A percentile compares a stretch with the other conserved stretches of the same genome.
Evolutionary conservation across 2,329 filamentous ascomycete species (phyloP).

Genomic region (Epichloe gansuensis): DNA sequence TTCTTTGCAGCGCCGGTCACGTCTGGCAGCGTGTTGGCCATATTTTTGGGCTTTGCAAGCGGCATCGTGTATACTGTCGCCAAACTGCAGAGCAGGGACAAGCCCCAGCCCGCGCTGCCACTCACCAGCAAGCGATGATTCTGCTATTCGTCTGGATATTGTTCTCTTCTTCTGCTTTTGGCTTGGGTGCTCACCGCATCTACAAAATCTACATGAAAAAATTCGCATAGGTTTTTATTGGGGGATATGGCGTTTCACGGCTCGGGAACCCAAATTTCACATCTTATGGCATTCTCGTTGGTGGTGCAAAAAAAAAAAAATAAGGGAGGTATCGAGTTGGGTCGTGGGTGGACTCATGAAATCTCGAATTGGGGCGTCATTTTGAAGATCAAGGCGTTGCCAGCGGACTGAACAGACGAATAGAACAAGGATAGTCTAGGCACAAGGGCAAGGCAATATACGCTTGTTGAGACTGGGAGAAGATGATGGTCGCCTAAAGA

Average conservation of each 20-base stretch:
- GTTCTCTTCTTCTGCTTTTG: not conserved
- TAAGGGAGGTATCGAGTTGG: not conserved
- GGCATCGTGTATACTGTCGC: conserved; percentile 69
- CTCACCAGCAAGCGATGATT: conserved; percentile 3
- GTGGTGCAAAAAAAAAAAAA: not conserved
- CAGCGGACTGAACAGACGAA: no score
- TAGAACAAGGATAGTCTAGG: no score
- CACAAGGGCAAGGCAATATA: no score
- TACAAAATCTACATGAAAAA: not conserved
- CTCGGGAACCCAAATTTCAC: not conserved
- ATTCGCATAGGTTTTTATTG: not conserved
- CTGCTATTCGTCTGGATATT: not conserved
- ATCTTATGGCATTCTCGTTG: not conserved
- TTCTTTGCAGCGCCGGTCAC: conserved; percentile 96
- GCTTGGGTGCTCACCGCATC: not conserved
- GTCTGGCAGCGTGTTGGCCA: conserved; percentile 81
- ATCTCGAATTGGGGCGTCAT: not conserved
- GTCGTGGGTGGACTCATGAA: no score
- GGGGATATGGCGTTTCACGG: not conserved
- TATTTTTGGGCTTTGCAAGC: conserved; percentile 79
- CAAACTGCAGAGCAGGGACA: conserved; percentile 5
- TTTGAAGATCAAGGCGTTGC: no score
- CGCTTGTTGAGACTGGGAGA: no score
- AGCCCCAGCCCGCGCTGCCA: conserved; percentile 3
- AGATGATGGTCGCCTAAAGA: no score